These are phyloP conservation scores for Crataegus laevigata DNA, from an alignment of 306 rosid species.

Conservation along the genomic window DNA sequence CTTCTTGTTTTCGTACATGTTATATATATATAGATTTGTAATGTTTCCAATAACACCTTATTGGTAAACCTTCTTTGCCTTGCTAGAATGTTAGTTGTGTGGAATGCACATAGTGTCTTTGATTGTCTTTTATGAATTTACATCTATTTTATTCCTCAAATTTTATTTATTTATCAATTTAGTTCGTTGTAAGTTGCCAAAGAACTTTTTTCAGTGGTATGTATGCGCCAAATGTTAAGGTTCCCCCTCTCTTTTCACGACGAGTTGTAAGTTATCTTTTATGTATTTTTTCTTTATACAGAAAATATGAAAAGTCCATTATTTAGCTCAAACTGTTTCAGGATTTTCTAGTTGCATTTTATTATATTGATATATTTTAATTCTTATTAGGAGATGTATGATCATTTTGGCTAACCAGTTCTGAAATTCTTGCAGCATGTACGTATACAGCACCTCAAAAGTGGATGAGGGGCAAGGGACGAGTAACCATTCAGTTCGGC, in stretches of 20 bases:
- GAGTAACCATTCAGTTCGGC: constrained; percentile 84
- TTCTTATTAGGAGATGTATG: neutral
- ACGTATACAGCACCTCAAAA: constrained; percentile 81
- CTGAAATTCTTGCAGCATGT: constrained; percentile 50
- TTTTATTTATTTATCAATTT: neutral
- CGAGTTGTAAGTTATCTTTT: neutral
- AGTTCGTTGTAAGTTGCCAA: neutral
- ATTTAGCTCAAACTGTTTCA: neutral
- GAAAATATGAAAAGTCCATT: neutral
- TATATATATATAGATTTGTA: neutral
- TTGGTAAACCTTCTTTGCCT: neutral
- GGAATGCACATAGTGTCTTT: neutral
- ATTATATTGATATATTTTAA: neutral
- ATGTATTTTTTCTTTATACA: neutral
- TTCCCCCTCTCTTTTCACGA: neutral
- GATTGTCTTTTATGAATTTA: neutral
- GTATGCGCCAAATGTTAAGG: neutral
- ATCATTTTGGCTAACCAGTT: constrained; percentile 12
- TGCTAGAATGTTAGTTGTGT: neutral
- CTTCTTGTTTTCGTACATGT: neutral
- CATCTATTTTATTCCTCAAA: neutral
- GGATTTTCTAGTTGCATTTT: neutral
- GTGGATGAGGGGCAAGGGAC: constrained; percentile 99
- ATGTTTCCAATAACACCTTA: neutral
- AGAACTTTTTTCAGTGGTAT: neutral